Evolutionary conservation across 2,329 filamentous ascomycete genomes (phyloP).

Genomic region (Aspergillus nomiae): DNA sequence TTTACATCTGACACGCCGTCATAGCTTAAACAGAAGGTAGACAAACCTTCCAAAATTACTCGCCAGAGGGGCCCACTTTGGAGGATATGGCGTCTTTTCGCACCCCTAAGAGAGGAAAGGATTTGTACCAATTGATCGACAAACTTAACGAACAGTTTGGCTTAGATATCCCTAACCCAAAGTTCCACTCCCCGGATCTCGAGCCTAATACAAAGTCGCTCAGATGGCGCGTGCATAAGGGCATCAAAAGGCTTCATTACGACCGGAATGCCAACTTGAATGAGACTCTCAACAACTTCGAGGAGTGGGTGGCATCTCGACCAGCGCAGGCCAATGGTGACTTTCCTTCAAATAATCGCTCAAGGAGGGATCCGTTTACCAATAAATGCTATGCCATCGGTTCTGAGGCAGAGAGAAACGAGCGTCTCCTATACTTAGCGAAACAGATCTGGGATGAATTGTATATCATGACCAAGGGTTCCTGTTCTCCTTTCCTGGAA

Average conservation of each 20-base stretch:
- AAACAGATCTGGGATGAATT: conserved; percentile 35
- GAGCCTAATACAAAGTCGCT: conserved; percentile 18
- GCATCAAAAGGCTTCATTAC: conserved; percentile 35
- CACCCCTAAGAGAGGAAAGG: conserved; percentile 29
- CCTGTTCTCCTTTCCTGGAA: conserved; percentile 8
- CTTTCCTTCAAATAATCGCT: conserved; percentile 20
- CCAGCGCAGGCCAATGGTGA: conserved; percentile 1
- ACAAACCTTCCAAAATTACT: neutral
- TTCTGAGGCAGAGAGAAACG: conserved; percentile 23
- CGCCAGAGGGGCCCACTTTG: neutral
- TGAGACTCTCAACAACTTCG: conserved; percentile 31
- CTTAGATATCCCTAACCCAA: conserved; percentile 35
- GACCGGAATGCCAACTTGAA: conserved; percentile 25
- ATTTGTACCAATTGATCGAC: conserved; percentile 31
- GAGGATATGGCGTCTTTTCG: conserved; percentile 12
- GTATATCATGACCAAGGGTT: conserved; percentile 30
- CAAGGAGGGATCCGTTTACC: conserved; percentile 11
- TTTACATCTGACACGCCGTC: neutral
- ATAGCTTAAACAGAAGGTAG: neutral
- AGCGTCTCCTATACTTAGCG: conserved; percentile 31
- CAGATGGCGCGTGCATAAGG: conserved; percentile 28
- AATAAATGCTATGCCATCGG: conserved; percentile 8
- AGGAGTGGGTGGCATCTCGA: conserved; percentile 30
- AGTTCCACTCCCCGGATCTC: conserved; percentile 19
- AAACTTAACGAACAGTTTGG: conserved; percentile 37